Base-by-base conservation (phyloP, 768 basidiomycete species). In the Pleurotus eryngii region DNA sequence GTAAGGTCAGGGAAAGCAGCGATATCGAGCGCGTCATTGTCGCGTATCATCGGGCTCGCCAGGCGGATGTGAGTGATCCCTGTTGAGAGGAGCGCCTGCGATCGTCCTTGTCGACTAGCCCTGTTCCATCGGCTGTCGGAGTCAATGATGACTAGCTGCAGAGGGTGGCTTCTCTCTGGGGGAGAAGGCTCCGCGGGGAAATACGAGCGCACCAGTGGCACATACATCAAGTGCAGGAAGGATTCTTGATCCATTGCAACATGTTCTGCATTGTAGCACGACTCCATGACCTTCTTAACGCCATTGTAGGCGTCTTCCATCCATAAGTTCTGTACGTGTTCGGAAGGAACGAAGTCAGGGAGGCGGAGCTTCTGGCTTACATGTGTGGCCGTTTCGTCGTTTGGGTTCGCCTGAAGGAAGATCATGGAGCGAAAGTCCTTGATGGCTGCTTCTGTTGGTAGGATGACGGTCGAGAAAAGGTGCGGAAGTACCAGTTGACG, bases 41-140 rank as follows among this genome's bases (percentile, higher is more conserved):
- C 46, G 30, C 66, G 67, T n/a, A 58, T 48, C 9, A 56, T 56
- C 18, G 61, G 50, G n/a, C 40, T 18, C 4, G 61, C 60, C 4
- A 66, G 45, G 9, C 63, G 59, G 27, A 70, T 60, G 48, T 65
- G 68, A 11, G 66, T 63, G 38, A 68, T 59, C 38, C 61, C 61
- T 0, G 27, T 40, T 39, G 65, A 65, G 15, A 68, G 46, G 38
- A 63, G 64, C 2, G 56, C 60, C 5, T 55, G 53, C 17, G 46
- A 35, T n/a, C 20, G 39, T 24, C n/a, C 50, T 24, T 35, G 42
- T 48, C 45, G 24, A 37, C 26, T 39, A 18, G 58, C 37, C 2
- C 57, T 49, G 9, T 59, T 57, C 66, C 64, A 63, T 5, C 55
- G 39, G 6, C 57, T 14, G 4, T 39, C 47, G 18, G 63, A 53